A percentile compares a stretch with the other conserved stretches of the same genome.
These are phyloP conservation scores for Blastocystis sp. DNA, from an alignment of 352 stramenopile species.

Conservation along the genomic window DNA sequence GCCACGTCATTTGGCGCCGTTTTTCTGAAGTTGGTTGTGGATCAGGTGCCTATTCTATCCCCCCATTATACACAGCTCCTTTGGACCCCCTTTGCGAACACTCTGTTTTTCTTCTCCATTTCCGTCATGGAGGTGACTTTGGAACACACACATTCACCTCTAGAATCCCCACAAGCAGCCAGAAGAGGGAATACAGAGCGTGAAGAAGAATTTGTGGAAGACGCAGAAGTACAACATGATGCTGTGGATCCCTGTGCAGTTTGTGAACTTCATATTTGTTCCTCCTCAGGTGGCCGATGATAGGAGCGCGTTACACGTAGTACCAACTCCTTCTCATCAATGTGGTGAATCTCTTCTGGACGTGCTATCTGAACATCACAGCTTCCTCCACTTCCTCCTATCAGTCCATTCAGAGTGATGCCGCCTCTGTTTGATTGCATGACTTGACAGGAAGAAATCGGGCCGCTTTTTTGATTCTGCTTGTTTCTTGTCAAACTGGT, in stretches of 20 bases:
- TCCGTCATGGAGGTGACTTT: conserved; percentile 22
- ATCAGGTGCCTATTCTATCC: not conserved
- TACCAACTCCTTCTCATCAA: conserved; percentile 61
- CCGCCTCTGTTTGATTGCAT: too few relatives aligned
- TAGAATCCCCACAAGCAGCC: conserved; percentile 16
- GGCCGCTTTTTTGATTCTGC: not conserved
- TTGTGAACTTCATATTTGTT: conserved; percentile 61
- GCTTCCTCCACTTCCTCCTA: not conserved
- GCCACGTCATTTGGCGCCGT: not conserved
- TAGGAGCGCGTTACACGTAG: not conserved
- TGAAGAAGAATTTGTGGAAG: conserved; percentile 23
- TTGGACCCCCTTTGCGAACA: conserved; percentile 37
- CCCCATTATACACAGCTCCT: not conserved
- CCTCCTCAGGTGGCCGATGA: not conserved
- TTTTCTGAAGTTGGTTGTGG: conserved; percentile 21
- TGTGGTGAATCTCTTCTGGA: conserved; percentile 57
- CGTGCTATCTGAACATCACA: conserved; percentile 3
- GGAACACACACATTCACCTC: not conserved
- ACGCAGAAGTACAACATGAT: conserved; percentile 48
- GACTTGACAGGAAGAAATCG: not conserved
- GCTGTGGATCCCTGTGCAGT: conserved; percentile 49
- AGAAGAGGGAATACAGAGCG: not conserved
- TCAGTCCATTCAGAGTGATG: not conserved
- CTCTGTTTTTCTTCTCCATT: conserved; percentile 54
- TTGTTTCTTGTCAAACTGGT: not conserved